These are phyloP conservation scores for Fusarium subglutinans DNA, from an alignment of 2,329 filamentous ascomycete genomes.

Conservation along the genomic window DNA sequence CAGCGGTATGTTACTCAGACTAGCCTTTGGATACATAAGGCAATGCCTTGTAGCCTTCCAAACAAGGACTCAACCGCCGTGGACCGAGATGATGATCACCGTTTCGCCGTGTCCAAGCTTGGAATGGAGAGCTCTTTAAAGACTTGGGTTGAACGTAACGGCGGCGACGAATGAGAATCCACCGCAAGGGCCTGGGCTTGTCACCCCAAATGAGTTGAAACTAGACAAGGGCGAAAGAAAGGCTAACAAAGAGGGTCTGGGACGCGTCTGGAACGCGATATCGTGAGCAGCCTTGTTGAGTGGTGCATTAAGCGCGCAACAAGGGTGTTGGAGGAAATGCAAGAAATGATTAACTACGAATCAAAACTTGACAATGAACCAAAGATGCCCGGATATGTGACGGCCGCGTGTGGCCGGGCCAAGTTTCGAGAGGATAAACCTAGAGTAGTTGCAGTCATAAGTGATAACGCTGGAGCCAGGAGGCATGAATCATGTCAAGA, in stretches of 20 bases:
- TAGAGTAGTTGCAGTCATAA: conserved; percentile 8
- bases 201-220: conserved; percentile 16
- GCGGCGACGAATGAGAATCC: conserved; percentile 27
- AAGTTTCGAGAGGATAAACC: conserved; percentile 28
- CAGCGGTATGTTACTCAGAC: neutral
- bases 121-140: neutral
- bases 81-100: conserved; percentile 31
- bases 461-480: neutral
- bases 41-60: conserved; percentile 4
- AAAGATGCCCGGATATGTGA: conserved; percentile 25
- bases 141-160: conserved; percentile 1
- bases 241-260: conserved; percentile 24
- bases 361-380: conserved; percentile 16
- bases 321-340: conserved; percentile 18
- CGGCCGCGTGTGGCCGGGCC: conserved; percentile 23
- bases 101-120: conserved; percentile 22
- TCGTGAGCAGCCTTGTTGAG: conserved; percentile 15
- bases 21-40: neutral
- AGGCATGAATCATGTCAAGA: conserved; percentile 9
- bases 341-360: conserved; percentile 28
- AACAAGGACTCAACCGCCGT: conserved; percentile 13
- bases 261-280: conserved; percentile 32
- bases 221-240: conserved; percentile 23
- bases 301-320: conserved; percentile 38
- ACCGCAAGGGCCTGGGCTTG: conserved; percentile 18